phyloP scores from a whole-genome alignment of 108 stramenopile genomes.

The Nitzschia sp. region DNA sequence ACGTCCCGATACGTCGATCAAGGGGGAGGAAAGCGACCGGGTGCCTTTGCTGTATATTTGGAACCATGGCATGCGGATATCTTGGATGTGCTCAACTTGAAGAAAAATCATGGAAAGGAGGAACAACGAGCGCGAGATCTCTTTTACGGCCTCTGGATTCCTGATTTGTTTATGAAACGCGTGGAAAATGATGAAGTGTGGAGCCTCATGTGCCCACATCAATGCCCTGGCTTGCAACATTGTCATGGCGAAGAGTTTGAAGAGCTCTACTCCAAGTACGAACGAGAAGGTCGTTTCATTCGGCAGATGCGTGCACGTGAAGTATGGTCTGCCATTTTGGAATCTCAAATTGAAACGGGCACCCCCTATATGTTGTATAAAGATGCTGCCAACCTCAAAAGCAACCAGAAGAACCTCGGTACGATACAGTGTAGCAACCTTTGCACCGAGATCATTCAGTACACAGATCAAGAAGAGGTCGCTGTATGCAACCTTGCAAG shows the following conservation, averaged over 20 bases:
- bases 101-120: constrained; percentile 98
- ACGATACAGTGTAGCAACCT: constrained; percentile 97
- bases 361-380: constrained; percentile 98
- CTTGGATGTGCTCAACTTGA: constrained; percentile 90
- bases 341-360: constrained; percentile 96
- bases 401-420: constrained; percentile 97
- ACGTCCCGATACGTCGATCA: constrained; percentile 98
- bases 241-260: constrained; percentile 91
- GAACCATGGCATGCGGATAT: constrained; percentile 99
- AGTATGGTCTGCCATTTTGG: constrained; percentile 84
- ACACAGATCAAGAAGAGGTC: constrained; percentile 91
- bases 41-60: constrained; percentile 95
- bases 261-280: constrained; percentile 84
- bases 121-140: constrained; percentile 93
- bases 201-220: constrained; percentile 96
- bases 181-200: constrained; percentile 92
- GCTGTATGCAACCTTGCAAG: constrained; percentile 97
- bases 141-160: constrained; percentile 97
- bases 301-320: constrained; percentile 83
- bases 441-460: constrained; percentile 97
- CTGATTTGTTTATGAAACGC: constrained; percentile 96
- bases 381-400: constrained; percentile 94
- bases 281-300: constrained; percentile 76
- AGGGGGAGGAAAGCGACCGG: constrained; percentile 96
- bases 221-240: constrained; percentile 85